Evolutionary conservation across 2,329 filamentous ascomycete genomes (phyloP).

Genomic region (Neofusicoccum kwambonambiense): DNA sequence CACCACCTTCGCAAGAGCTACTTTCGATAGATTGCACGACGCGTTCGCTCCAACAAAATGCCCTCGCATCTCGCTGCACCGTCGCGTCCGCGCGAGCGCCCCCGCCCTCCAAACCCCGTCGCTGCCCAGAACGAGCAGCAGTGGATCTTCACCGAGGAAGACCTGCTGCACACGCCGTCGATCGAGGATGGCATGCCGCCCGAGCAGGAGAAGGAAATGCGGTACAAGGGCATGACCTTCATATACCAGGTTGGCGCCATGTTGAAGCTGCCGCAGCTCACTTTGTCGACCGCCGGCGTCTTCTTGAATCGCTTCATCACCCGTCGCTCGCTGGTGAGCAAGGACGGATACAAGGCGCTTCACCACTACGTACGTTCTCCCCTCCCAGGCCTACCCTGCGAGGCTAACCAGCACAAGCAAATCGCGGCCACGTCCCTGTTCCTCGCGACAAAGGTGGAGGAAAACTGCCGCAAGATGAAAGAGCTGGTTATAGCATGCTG

Average conservation of each 20-base stretch:
- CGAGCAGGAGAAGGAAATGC: constrained; percentile 73
- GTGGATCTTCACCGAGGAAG: constrained; percentile 86
- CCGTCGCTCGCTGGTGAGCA: constrained; percentile 76
- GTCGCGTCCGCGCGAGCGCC: constrained; percentile 22
- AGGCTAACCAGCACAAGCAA: constrained; percentile 46
- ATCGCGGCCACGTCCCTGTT: constrained; percentile 91
- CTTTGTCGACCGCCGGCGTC: constrained; percentile 84
- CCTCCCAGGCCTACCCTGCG: neutral
- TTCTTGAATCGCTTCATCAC: constrained; percentile 98
- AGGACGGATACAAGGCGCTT: constrained; percentile 63
- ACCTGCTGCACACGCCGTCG: constrained; percentile 79
- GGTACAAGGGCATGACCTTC: constrained; percentile 94
- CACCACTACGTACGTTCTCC: constrained; percentile 68
- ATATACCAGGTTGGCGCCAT: constrained; percentile 92
- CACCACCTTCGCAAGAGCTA: constrained; percentile 4
- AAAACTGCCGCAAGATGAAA: constrained; percentile 93
- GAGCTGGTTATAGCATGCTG: constrained; percentile 92
- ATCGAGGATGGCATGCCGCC: constrained; percentile 76
- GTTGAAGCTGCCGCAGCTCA: constrained; percentile 87
- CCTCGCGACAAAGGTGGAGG: constrained; percentile 94
- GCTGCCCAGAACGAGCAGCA: constrained; percentile 62
- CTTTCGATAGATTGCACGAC: constrained; percentile 2
- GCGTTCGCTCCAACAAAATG: constrained; percentile 11
- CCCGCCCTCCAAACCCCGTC: constrained; percentile 42
- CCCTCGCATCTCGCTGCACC: constrained; percentile 5